Evolutionary conservation across 1,284 basidiomycete species (phyloP), one percentile per base, ranked within the genome.

Genomic region (Cryptococcus maquisensis): DNA sequence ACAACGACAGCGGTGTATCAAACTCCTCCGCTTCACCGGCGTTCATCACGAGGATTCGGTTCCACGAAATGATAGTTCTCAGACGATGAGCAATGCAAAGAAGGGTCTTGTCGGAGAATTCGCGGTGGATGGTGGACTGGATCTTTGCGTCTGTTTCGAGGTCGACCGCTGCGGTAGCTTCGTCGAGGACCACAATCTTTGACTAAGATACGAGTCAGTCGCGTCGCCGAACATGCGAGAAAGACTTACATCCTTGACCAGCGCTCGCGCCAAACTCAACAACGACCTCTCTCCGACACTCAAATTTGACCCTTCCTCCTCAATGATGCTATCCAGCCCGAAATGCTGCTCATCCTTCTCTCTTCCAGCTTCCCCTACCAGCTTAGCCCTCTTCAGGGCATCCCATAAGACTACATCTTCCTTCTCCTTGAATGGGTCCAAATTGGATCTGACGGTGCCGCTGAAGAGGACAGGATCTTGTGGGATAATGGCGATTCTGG

Each of bases 271-370:
- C 35, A 88, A 79, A 53, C 83, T 84, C 32, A 88, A 79, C 38
- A 88, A 73, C 8, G 81, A 83, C 23, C 85, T 76, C 72, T 88
- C 80, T 39, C 85, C 83, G 26, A 85, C 83, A 48, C 84, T 47
- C 47, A 95, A 67, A 69, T 95, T 96, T 20, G 79, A 79, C 24
- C 92, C 93, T 69, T 95, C 92, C 57, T 88, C 86, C 59, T 93
- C 89, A 56, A 96, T 83, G 2, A 82, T 74, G 35, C 83, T 87
- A 68, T 95, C 90, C 10, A 94, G 80, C 18, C 81, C 86, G 77
- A 91, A 92, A 48, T 82, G 80, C 23, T 47, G 39, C 12, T 52
- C 36, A 42, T 56, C 48, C 5, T 47, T 35, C 18, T 37, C 35
- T 32, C 28, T 32, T 10, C 3, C 3, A 2, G 7, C 4, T 10